Percentiles rank a stretch among this genome's conserved stretches.
Evolutionary conservation across 2,329 filamentous ascomycete species (phyloP).

Genomic region (Pseudocercospora macadamiae): DNA sequence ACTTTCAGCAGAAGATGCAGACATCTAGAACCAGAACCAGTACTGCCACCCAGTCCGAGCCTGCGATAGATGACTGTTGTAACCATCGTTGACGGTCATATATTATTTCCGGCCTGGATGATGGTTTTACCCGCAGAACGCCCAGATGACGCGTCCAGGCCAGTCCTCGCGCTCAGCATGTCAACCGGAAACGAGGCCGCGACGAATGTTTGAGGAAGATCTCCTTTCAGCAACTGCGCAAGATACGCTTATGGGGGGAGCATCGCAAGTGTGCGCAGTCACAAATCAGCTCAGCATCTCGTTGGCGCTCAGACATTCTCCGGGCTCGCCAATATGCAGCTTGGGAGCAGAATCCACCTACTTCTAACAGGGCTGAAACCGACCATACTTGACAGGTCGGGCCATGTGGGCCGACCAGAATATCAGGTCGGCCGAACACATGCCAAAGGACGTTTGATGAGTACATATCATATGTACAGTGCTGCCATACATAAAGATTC

Average conservation of each 20-base stretch:
- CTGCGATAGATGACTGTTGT: not conserved
- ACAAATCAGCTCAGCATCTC: not conserved
- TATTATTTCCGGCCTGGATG: not conserved
- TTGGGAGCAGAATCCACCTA: not conserved
- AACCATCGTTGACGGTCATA: not conserved
- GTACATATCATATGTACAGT: not conserved
- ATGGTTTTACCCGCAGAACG: not conserved
- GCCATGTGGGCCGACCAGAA: not conserved
- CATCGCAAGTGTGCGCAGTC: not conserved
- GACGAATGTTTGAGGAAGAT: not conserved
- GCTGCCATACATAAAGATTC: no score
- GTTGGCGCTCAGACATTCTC: not conserved
- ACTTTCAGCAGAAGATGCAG: no score
- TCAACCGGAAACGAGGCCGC: not conserved
- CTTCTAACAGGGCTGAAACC: constrained; percentile 7
- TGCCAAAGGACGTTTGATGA: not conserved
- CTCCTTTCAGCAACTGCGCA: not conserved
- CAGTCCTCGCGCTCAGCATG: not conserved
- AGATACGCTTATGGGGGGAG: not conserved
- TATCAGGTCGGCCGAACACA: not conserved
- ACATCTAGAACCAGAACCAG: not conserved
- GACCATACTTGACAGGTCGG: not conserved
- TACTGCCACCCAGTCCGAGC: not conserved
- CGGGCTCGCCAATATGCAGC: not conserved
- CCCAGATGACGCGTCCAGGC: not conserved